These are phyloP conservation scores for Rhexocercosporidium sp. DNA, from an alignment of 2,329 filamentous ascomycete genomes.

Conservation along the genomic window DNA sequence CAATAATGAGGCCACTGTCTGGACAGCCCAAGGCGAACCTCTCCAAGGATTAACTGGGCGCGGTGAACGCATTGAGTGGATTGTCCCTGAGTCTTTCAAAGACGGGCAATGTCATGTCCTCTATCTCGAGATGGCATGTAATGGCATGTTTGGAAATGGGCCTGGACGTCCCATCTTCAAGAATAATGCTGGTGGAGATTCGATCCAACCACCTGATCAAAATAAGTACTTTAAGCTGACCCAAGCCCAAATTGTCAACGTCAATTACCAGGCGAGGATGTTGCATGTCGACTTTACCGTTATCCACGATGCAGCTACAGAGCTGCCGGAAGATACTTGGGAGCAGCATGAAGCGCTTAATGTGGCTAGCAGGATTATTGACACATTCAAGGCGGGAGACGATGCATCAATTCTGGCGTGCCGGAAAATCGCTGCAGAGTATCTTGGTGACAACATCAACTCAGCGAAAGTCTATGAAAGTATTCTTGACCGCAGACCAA, in stretches of 20 bases:
- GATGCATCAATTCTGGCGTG: slow-evolving; percentile 78
- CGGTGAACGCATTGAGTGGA: slow-evolving; percentile 89
- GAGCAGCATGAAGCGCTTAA: slow-evolving; percentile 86
- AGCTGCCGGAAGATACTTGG: slow-evolving; percentile 87
- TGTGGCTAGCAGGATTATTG: slow-evolving; percentile 88
- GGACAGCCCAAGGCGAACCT: slow-evolving; percentile 85
- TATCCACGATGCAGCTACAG: slow-evolving; percentile 87
- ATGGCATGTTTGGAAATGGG: slow-evolving; percentile 96
- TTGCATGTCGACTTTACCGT: slow-evolving; percentile 96
- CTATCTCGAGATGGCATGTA: slow-evolving; percentile 98
- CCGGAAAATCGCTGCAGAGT: slow-evolving; percentile 81
- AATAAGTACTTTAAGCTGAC: slow-evolving; percentile 78
- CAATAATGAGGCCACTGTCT: slow-evolving; percentile 92
- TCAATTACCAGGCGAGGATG: slow-evolving; percentile 83
- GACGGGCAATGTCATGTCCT: slow-evolving; percentile 87
- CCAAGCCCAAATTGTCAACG: slow-evolving; percentile 84
- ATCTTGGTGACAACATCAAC: slow-evolving; percentile 81
- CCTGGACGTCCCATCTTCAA: slow-evolving; percentile 43
- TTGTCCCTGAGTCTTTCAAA: slow-evolving; percentile 79
- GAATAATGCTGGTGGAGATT: slow-evolving; percentile 66
- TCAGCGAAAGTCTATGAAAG: slow-evolving; percentile 80
- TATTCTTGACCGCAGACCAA: slow-evolving; percentile 66
- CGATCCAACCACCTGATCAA: slow-evolving; percentile 85
- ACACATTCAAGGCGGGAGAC: slow-evolving; percentile 82
- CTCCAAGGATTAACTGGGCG: slow-evolving; percentile 91